These are phyloP conservation scores for Tylopilus subfusipes DNA, from an alignment of 768 basidiomycete species.

Conservation along the genomic window DNA sequence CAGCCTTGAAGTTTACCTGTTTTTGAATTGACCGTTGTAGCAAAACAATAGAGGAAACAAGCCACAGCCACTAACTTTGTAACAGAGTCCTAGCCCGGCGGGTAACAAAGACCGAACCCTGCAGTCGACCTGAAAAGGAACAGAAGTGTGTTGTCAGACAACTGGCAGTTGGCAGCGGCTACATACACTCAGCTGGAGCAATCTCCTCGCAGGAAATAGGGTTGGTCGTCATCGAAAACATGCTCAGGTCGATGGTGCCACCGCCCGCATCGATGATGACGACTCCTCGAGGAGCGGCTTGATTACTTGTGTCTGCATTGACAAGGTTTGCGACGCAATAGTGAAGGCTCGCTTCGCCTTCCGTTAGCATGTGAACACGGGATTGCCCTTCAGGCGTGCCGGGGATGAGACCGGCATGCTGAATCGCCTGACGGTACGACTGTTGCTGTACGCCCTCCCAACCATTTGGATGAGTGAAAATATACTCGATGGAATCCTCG, in stretches of 20 bases:
- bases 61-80: background rate
- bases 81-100: background rate
- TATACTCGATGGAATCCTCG: slow-evolving; percentile 12
- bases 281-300: background rate
- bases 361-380: background rate
- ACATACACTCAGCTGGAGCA: background rate
- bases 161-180: background rate
- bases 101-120: background rate
- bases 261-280: background rate
- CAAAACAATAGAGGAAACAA: background rate
- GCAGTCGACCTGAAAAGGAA: background rate
- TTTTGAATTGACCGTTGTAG: background rate
- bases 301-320: background rate
- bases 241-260: background rate
- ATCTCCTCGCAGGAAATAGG: background rate
- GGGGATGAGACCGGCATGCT: slow-evolving; percentile 7
- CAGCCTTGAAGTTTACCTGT: background rate
- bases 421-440: slow-evolving; percentile 7
- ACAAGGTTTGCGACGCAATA: background rate
- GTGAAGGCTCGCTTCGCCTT: background rate
- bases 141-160: background rate
- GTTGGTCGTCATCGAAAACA: background rate
- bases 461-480: slow-evolving; percentile 22
- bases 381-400: slow-evolving; percentile 8
- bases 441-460: slow-evolving; percentile 11